phyloP scores from a whole-genome alignment of 2,329 filamentous ascomycete genomes.

The Penicillium brasilianum region DNA sequence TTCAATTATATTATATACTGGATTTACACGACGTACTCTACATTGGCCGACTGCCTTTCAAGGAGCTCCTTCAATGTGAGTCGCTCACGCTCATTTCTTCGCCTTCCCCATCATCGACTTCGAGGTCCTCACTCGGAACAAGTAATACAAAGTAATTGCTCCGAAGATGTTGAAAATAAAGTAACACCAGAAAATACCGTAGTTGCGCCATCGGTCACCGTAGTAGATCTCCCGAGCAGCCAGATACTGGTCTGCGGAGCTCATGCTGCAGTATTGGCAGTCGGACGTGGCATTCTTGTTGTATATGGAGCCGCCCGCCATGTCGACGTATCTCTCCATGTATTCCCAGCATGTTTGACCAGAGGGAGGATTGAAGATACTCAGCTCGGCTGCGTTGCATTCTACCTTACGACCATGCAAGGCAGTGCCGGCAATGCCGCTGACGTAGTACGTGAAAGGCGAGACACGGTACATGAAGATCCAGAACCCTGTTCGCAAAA shows the following conservation, averaged over 20 bases:
- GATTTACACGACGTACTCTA: too few species aligned
- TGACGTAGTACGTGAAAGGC: slow-evolving; percentile 54
- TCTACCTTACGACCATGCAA: slow-evolving; percentile 68
- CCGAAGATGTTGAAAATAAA: slow-evolving; percentile 62
- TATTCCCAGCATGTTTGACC: slow-evolving; percentile 65
- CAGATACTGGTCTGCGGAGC: slow-evolving; percentile 45
- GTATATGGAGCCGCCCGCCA: slow-evolving; percentile 58
- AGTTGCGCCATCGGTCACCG: slow-evolving; percentile 68
- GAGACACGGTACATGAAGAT: slow-evolving; percentile 64
- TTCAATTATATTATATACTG: too few species aligned
- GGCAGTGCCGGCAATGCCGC: slow-evolving; percentile 70
- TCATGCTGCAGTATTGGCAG: slow-evolving; percentile 56
- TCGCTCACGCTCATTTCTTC: slow-evolving; percentile 5
- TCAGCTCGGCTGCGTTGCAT: slow-evolving; percentile 72
- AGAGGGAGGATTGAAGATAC: slow-evolving; percentile 65
- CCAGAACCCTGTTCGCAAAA: slow-evolving; percentile 58
- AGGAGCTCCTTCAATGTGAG: not conserved
- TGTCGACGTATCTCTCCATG: slow-evolving; percentile 55
- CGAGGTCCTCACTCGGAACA: slow-evolving; percentile 47
- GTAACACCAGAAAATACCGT: slow-evolving; percentile 65
- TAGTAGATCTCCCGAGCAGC: slow-evolving; percentile 56
- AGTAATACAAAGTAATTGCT: slow-evolving; percentile 59
- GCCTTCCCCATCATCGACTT: slow-evolving; percentile 23
- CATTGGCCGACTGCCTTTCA: too few species aligned
- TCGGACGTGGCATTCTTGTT: slow-evolving; percentile 53